Evolutionary conservation across 2,329 filamentous ascomycete genomes (phyloP).

Genomic region (Escovopsis sp.): DNA sequence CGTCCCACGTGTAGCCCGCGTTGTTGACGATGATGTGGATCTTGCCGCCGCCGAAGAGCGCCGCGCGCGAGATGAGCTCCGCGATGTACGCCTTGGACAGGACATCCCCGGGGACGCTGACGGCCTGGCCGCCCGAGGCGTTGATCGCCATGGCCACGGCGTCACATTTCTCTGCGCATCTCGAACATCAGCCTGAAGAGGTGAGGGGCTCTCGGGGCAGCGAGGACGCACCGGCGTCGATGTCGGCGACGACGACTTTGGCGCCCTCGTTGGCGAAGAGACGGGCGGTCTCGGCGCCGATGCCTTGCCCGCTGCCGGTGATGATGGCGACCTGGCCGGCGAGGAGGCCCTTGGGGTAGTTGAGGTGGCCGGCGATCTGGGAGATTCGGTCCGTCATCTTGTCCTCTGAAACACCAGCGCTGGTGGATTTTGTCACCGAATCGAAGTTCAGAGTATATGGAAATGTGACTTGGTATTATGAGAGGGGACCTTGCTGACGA

Average conservation of each 20-base stretch:
- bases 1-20: constrained; percentile 86
- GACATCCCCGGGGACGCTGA: constrained; percentile 65
- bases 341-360: constrained; percentile 67
- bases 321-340: constrained; percentile 74
- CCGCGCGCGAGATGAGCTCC: constrained; percentile 56
- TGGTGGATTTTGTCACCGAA: too few relatives aligned
- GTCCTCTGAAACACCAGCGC: neutral
- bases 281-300: constrained; percentile 69
- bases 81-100: constrained; percentile 56
- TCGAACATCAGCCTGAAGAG: neutral
- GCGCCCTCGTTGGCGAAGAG: constrained; percentile 82
- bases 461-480: too few relatives aligned
- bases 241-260: constrained; percentile 70
- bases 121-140: constrained; percentile 46
- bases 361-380: constrained; percentile 66
- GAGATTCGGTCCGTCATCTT: constrained; percentile 43
- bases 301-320: constrained; percentile 75
- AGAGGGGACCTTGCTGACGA: too few relatives aligned
- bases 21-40: constrained; percentile 89
- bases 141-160: constrained; percentile 59
- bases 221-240: constrained; percentile 48
- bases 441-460: too few relatives aligned
- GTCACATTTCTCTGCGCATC: constrained; percentile 46
- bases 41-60: constrained; percentile 71
- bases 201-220: neutral